A percentile compares a stretch with the other conserved stretches of the same genome.
These are phyloP conservation scores for Pythium rishiriense DNA, from an alignment of 352 stramenopile species.

Conservation along the genomic window DNA sequence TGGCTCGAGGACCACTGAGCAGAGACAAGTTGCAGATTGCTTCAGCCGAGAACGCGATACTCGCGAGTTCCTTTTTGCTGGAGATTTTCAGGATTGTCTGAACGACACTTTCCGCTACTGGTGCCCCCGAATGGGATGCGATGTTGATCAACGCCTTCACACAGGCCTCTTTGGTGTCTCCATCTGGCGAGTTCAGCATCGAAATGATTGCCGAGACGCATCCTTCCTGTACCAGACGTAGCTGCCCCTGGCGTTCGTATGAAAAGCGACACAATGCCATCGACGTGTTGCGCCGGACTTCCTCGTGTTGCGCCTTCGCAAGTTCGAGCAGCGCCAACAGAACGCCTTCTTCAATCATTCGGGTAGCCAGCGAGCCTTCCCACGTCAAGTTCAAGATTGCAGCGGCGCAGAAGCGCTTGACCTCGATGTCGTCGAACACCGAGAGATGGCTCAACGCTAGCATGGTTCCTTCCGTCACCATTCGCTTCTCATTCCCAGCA, in stretches of 20 bases:
- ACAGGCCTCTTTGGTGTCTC: conserved; percentile 81
- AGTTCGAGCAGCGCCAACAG: conserved; percentile 72
- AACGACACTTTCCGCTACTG: conserved; percentile 74
- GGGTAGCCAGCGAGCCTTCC: conserved; percentile 38
- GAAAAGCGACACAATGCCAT: conserved; percentile 84
- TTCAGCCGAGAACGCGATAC: conserved; percentile 59
- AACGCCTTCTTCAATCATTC: conserved; percentile 79
- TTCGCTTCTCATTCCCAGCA: conserved; percentile 64
- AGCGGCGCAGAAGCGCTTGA: conserved; percentile 82
- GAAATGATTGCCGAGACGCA: conserved; percentile 82
- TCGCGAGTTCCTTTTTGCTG: conserved; percentile 58
- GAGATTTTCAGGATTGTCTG: conserved; percentile 79
- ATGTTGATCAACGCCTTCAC: conserved; percentile 89
- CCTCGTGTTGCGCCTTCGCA: conserved; percentile 75
- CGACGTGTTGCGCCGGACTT: conserved; percentile 80
- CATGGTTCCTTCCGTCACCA: conserved; percentile 79
- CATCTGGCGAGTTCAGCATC: conserved; percentile 80
- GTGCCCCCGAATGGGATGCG: conserved; percentile 55
- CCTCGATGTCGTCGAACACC: conserved; percentile 78
- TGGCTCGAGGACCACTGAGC: conserved; percentile 60
- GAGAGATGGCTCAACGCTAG: conserved; percentile 68
- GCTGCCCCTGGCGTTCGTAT: conserved; percentile 67
- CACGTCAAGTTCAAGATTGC: conserved; percentile 80
- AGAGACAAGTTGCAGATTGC: conserved; percentile 82
- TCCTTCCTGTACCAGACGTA: conserved; percentile 77